Evolutionary conservation across 768 basidiomycete species (phyloP), one percentile per base, ranked within the genome.

Genomic region (Kwoniella mangroviensis): DNA sequence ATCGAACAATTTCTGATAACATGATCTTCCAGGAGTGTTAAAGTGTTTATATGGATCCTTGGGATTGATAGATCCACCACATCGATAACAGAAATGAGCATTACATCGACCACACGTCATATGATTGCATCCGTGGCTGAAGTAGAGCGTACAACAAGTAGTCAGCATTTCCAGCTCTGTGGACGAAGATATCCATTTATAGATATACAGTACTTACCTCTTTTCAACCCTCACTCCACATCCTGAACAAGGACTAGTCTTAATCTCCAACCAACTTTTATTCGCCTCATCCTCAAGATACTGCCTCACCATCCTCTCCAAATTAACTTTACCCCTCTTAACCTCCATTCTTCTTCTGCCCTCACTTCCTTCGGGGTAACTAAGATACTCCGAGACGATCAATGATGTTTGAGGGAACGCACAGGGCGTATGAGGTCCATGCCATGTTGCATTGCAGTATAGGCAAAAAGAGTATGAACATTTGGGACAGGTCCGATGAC

Each of bases 361-460:
- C 6, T 78, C 75, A 4, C 89, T 90, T 9, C 84, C 86, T 43
- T 88, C 88, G 2, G 85, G 84, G 19, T 87, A 84, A 1, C 85
- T 85, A 69, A 91, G 84, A 78, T 95, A 94, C 67, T 91, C 88
- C 43, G 86, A 74, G 19, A 92, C 86, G 59, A 94, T 79, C 51
- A 86, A 84, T 73, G 90, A 88, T n/a, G 89, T 88, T 34, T 88
- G 83, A 11, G 89, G 87, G 28, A 91, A 87, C 0, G 88, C 87
- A 71, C 94, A 96, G 11, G 86, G 84, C 5, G 88, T 87, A 60
- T 90, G 86, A 1, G 91, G 89, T 1, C 94, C 94, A 79, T 96
- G 94, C 93, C 94, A 96, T 59, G 91, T 90, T 54, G 89, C 87
- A 72, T 87, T 87, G 80, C 94, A 97, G 74, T 91, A 90, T 3